Evolutionary conservation across 768 basidiomycete genomes (phyloP), one percentile per base, ranked within the genome.

Genomic region (Myochromella boudieri): DNA sequence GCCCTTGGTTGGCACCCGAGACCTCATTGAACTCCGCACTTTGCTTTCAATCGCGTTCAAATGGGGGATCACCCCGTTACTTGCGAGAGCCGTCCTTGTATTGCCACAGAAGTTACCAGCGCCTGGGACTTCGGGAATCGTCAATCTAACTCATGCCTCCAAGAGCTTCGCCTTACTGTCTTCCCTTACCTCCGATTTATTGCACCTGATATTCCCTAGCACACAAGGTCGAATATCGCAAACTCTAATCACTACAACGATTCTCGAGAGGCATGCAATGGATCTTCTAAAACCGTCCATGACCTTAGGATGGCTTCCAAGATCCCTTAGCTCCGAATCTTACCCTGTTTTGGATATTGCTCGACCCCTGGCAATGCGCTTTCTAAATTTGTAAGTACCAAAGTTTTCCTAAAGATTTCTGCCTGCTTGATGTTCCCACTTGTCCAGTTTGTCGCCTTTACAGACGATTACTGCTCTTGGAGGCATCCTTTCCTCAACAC

Each of bases 241-340:
- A 56, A 87, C 84, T 1, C 62, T 78, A 28, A 80, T 92, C 47
- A 76, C 85, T 1, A 75, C 76, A 1, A 68, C 83, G 5, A 62
- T 91, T 8, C 61, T 84, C 36, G 73, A 74, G 39, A 65, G 64
- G 20, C 82, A 91, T 57, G 56, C 78, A 2, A 60, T 72, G 3
- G 82, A 85, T 51, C 56, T 91, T 10, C 66, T 91, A 7, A 72
- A 68, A 34, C 78, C 84, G 7, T 72, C 80, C 24, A 71, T 91
- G 5, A 63, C 77, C 7, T 65, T 92, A 6, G 90, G 85, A 1
- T 92, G 89, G 89, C 69, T 88, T 6, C 86, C 85, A 4, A 81
- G 77, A 56, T 66, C 72, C 0, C 58, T 74, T 7, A 62, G 69
- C 5, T 62, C 61, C 0, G 68, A 74, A 11, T 52, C 65, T 0